These are phyloP conservation scores for Vigna mungo DNA, from an alignment of 306 rosid species.

Conservation along the genomic window DNA sequence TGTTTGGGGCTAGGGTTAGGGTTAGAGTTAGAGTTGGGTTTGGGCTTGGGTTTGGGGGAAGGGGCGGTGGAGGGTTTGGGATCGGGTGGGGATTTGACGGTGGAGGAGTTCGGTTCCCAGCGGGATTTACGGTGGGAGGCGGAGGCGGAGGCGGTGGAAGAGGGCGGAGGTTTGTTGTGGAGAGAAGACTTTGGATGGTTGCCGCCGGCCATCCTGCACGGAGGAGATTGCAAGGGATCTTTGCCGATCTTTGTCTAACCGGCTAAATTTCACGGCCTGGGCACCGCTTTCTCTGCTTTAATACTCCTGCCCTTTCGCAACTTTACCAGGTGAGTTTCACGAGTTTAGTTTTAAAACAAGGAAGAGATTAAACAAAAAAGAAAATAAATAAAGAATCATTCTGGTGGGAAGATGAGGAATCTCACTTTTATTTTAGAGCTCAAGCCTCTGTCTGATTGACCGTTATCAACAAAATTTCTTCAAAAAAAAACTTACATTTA, in stretches of 20 bases:
- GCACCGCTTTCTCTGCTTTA: not conserved
- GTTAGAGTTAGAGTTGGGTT: slow-evolving; percentile 9
- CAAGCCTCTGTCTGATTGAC: too few species aligned
- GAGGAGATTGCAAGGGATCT: not conserved
- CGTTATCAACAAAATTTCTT: too few species aligned
- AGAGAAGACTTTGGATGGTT: slow-evolving; percentile 54
- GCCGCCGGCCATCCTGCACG: slow-evolving; percentile 77
- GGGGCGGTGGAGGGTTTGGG: slow-evolving; percentile 55
- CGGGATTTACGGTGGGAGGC: slow-evolving; percentile 76
- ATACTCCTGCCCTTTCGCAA: not conserved
- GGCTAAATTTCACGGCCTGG: not conserved
- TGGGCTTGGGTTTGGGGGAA: slow-evolving; percentile 52
- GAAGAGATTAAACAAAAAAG: too few species aligned
- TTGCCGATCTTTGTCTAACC: too few species aligned
- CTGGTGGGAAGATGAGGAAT: too few species aligned
- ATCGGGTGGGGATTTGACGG: slow-evolving; percentile 49
- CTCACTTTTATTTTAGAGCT: too few species aligned
- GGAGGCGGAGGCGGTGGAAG: slow-evolving; percentile 48
- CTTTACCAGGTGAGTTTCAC: not conserved
- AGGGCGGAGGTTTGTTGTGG: slow-evolving; percentile 45
- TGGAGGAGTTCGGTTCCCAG: slow-evolving; percentile 64
- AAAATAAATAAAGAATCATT: too few species aligned
- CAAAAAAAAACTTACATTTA: too few species aligned
- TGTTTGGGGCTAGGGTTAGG: slow-evolving; percentile 43
- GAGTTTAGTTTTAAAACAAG: not conserved